Percentiles rank a stretch among this genome's conserved stretches.
These are phyloP conservation scores for Penicillium egyptiacum DNA, from an alignment of 495 filamentous ascomycete species.

Conservation along the genomic window DNA sequence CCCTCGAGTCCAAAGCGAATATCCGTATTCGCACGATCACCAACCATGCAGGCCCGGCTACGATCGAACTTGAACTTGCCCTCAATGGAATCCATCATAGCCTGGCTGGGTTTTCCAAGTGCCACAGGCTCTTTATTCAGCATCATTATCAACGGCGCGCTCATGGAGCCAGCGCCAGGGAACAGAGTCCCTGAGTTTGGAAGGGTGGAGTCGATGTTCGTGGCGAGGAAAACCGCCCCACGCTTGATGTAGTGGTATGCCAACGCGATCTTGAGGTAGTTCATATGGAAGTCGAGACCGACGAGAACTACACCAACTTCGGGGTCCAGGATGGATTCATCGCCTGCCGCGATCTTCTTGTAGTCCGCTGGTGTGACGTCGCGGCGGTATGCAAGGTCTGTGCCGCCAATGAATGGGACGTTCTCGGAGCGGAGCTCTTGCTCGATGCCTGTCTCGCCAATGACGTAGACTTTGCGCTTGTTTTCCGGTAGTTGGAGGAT, in stretches of 20 bases:
- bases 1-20: slow-evolving; percentile 95
- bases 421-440: slow-evolving; percentile 76
- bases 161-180: slow-evolving; percentile 84
- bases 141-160: slow-evolving; percentile 78
- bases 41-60: slow-evolving; percentile 88
- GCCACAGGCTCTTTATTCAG: slow-evolving; percentile 65
- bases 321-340: slow-evolving; percentile 67
- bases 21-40: slow-evolving; percentile 91
- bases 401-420: slow-evolving; percentile 82
- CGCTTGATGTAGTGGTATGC: slow-evolving; percentile 81
- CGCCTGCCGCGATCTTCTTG: slow-evolving; percentile 67
- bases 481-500: slow-evolving; percentile 74
- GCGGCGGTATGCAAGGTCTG: slow-evolving; percentile 73
- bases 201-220: slow-evolving; percentile 86
- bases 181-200: slow-evolving; percentile 79
- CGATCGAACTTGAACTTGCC: slow-evolving; percentile 90
- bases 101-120: slow-evolving; percentile 92
- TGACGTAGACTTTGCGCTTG: slow-evolving; percentile 88
- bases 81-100: slow-evolving; percentile 99
- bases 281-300: slow-evolving; percentile 89
- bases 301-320: slow-evolving; percentile 87
- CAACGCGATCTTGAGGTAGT: slow-evolving; percentile 84
- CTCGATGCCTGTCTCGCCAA: slow-evolving; percentile 91
- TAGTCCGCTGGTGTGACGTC: slow-evolving; percentile 80
- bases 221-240: slow-evolving; percentile 89